phyloP scores from a whole-genome alignment of 441 rosid genomes.

The Gossypium aridum region DNA sequence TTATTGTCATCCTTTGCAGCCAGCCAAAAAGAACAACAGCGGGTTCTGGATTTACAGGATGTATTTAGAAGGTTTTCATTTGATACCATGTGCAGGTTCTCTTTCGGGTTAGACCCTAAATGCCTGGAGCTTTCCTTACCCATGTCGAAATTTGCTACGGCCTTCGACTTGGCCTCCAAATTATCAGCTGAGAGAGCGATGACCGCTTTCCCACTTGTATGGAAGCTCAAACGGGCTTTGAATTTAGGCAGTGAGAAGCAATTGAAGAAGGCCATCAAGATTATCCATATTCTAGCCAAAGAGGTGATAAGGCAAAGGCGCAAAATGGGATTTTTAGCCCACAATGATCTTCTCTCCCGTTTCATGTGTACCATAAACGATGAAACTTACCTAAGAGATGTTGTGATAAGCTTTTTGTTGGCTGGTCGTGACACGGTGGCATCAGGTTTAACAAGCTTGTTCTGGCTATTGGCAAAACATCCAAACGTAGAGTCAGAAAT shows the following conservation, averaged over 20 bases:
- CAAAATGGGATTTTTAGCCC: conserved; percentile 21
- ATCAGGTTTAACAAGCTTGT: conserved; percentile 33
- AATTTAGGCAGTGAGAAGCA: conserved; percentile 46
- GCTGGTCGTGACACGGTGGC: conserved; percentile 32
- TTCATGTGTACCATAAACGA: conserved; percentile 38
- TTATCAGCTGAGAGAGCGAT: conserved; percentile 58
- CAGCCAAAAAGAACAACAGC: neutral
- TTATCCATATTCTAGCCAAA: conserved; percentile 29
- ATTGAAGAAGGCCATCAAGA: conserved; percentile 30
- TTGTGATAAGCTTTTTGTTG: conserved; percentile 27
- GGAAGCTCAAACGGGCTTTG: conserved; percentile 44
- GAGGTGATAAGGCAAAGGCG: conserved; percentile 38
- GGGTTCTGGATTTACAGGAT: conserved; percentile 44
- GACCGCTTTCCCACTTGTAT: conserved; percentile 33
- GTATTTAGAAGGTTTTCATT: conserved; percentile 44
- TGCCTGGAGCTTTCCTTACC: conserved; percentile 43
- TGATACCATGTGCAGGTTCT: conserved; percentile 42
- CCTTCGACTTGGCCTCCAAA: conserved; percentile 53
- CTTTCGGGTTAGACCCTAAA: conserved; percentile 47
- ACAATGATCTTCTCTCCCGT: conserved; percentile 54
- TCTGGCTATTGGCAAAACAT: conserved; percentile 26
- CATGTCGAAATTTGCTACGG: conserved; percentile 33
- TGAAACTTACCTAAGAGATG: conserved; percentile 27
- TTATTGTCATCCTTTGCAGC: conserved; percentile 24
- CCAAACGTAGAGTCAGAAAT: conserved; percentile 18